Conservation (phyloP, 441 rosid species). For the Kokia cookei region DNA sequence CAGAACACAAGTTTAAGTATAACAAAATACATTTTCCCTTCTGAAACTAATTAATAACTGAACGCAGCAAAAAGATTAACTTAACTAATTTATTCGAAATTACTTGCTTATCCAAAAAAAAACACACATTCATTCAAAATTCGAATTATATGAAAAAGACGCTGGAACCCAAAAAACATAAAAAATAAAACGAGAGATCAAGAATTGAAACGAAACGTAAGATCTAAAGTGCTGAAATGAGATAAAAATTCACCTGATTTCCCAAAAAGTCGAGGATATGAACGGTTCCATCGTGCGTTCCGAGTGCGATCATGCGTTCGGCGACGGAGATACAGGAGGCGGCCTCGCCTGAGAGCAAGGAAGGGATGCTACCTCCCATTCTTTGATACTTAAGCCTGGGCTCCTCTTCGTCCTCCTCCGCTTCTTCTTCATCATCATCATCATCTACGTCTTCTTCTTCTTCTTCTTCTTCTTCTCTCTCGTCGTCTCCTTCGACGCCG, state of each 20-base stretch:
- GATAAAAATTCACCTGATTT: constrained; percentile 54
- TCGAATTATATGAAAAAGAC: background rate
- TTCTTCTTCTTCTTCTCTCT: constrained; percentile 50
- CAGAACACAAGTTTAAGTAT: constrained; percentile 6
- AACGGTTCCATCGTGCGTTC: constrained; percentile 80
- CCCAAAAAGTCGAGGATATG: constrained; percentile 97
- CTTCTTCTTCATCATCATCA: constrained; percentile 53
- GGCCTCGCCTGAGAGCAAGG: constrained; percentile 71
- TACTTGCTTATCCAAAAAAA: background rate
- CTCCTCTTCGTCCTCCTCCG: constrained; percentile 79
- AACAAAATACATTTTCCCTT: background rate
- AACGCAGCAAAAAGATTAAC: background rate
- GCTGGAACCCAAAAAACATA: background rate
- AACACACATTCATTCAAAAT: background rate
- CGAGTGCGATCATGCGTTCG: constrained; percentile 96
- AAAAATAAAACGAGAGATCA: background rate
- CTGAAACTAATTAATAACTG: background rate
- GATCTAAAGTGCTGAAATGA: background rate
- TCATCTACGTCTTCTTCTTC: constrained; percentile 40
- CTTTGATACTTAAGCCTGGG: constrained; percentile 96
- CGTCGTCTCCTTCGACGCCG: constrained; percentile 94
- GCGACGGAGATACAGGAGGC: constrained; percentile 93
- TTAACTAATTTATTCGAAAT: background rate
- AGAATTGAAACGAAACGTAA: background rate
- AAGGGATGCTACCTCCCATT: constrained; percentile 92